These are phyloP conservation scores for Fistulinella prunicolor DNA, from an alignment of 768 basidiomycete genomes.

Conservation along the genomic window DNA sequence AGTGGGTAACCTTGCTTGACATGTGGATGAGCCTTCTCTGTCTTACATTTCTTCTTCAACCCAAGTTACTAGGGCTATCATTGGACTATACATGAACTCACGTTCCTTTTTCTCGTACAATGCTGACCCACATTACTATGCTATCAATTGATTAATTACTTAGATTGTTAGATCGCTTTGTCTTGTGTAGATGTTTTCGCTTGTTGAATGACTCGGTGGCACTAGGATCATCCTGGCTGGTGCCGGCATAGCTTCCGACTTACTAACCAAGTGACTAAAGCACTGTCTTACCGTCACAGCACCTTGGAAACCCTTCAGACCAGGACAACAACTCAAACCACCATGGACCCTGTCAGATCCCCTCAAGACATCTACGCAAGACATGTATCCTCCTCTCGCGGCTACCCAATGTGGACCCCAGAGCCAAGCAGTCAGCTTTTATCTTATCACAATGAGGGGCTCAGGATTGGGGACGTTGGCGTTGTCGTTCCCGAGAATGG, in stretches of 20 bases:
- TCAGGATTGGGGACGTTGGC: slow-evolving; percentile 40
- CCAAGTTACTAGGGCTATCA: too few species aligned
- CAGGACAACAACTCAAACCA: background rate
- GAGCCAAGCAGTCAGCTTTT: slow-evolving; percentile 27
- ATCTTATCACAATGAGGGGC: slow-evolving; percentile 27
- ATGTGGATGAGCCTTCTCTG: background rate
- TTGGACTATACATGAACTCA: too few species aligned
- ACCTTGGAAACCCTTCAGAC: background rate
- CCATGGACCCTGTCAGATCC: slow-evolving; percentile 20
- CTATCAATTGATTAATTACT: slow-evolving; percentile 4
- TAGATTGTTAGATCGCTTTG: slow-evolving; percentile 15
- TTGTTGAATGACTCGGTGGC: background rate
- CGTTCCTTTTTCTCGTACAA: background rate
- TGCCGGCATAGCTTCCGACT: background rate
- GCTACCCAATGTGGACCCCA: slow-evolving; percentile 38
- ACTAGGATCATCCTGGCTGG: background rate
- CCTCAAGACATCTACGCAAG: slow-evolving; percentile 27
- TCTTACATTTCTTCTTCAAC: too few species aligned
- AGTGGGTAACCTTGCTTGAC: slow-evolving; percentile 7
- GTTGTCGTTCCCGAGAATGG: slow-evolving; percentile 34
- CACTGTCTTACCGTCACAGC: slow-evolving; percentile 16
- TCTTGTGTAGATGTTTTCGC: slow-evolving; percentile 9
- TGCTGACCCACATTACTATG: slow-evolving; percentile 3
- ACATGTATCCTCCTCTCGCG: slow-evolving; percentile 25
- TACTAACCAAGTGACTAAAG: slow-evolving; percentile 13